phyloP scores from a whole-genome alignment of 148 eudicot genomes.

The Silene uniflora region DNA sequence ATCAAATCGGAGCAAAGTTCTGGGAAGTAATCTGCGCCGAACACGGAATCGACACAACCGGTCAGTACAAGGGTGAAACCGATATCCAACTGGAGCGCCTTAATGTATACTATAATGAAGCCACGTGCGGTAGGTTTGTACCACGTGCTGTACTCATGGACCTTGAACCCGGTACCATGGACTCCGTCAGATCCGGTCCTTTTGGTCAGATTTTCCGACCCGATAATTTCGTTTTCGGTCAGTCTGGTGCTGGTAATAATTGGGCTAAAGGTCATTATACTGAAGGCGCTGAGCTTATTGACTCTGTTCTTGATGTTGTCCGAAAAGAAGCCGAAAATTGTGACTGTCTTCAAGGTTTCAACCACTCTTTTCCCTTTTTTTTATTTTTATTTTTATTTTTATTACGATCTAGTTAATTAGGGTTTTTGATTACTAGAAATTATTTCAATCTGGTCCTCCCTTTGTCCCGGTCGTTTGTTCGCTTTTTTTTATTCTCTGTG shows the following conservation, averaged over 20 bases:
- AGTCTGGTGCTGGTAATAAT: slow-evolving; percentile 63
- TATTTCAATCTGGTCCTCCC: too few species aligned
- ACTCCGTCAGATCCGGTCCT: slow-evolving; percentile 49
- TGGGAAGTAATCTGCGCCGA: slow-evolving; percentile 71
- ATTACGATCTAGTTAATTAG: neutral
- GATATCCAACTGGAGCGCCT: slow-evolving; percentile 47
- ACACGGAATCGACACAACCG: slow-evolving; percentile 56
- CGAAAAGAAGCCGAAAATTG: slow-evolving; percentile 71
- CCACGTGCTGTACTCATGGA: slow-evolving; percentile 66
- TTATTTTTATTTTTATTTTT: neutral
- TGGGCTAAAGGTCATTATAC: slow-evolving; percentile 80
- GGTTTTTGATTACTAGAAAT: too few species aligned
- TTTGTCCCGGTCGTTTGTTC: too few species aligned
- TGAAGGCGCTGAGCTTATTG: slow-evolving; percentile 68
- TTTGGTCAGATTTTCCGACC: slow-evolving; percentile 63
- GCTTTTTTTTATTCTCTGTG: too few species aligned
- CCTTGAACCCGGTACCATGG: slow-evolving; percentile 76
- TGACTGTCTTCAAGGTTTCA: slow-evolving; percentile 64
- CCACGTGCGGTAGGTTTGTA: slow-evolving; percentile 50
- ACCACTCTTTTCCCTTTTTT: neutral
- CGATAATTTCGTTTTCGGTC: slow-evolving; percentile 62
- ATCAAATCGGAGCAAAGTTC: slow-evolving; percentile 63
- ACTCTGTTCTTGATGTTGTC: slow-evolving; percentile 72
- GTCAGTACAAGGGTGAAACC: slow-evolving; percentile 34
- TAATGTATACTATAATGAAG: slow-evolving; percentile 67